Evolutionary conservation across 305 asterid genomes (phyloP).

Genomic region (Rubia peregrina): DNA sequence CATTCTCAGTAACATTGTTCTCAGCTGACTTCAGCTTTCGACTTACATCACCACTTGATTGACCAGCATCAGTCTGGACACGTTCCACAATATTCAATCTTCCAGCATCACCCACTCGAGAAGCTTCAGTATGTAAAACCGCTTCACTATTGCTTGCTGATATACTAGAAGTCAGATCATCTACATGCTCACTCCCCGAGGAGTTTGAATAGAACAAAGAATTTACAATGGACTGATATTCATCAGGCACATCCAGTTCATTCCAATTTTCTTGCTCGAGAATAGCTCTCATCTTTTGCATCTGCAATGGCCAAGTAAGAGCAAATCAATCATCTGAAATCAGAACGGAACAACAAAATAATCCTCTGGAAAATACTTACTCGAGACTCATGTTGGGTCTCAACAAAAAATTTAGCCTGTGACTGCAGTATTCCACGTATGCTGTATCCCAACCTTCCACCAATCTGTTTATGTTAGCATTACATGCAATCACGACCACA

Average conservation of each 20-base stretch:
- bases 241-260: conserved; percentile 94
- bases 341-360: conserved; percentile 18
- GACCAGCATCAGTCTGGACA: conserved; percentile 48
- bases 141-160: conserved; percentile 38
- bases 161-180: conserved; percentile 33
- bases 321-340: conserved; percentile 24
- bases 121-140: conserved; percentile 36
- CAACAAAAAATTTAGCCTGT: conserved; percentile 91
- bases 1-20: conserved; percentile 44
- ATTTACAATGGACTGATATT: conserved; percentile 77
- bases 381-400: conserved; percentile 92
- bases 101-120: conserved; percentile 38
- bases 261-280: conserved; percentile 99
- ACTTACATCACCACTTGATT: conserved; percentile 32
- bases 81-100: conserved; percentile 32
- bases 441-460: conserved; percentile 99
- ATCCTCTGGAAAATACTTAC: conserved; percentile 44
- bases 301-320: conserved; percentile 39
- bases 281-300: conserved; percentile 87
- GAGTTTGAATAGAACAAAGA: conserved; percentile 51
- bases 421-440: conserved; percentile 95
- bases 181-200: conserved; percentile 34
- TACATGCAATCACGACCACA: conserved; percentile 31
- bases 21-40: conserved; percentile 39
- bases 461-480: conserved; percentile 66